Evolutionary conservation across 2,329 filamentous ascomycete species (phyloP).

Genomic region (Diaporthe australafricana): DNA sequence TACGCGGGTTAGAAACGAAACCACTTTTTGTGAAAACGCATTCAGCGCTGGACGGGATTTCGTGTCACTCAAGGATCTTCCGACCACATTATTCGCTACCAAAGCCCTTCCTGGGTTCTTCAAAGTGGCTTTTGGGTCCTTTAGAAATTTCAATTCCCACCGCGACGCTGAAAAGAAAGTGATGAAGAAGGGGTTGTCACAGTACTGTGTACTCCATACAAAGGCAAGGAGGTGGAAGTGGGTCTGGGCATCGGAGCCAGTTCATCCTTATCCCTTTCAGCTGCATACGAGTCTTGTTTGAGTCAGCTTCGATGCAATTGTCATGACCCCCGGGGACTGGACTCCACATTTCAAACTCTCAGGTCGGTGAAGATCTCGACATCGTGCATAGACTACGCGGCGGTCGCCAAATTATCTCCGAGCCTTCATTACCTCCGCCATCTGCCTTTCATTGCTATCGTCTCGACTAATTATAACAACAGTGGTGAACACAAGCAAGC

Average conservation of each 20-base stretch:
- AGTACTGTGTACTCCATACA: background rate
- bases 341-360: constrained; percentile 6
- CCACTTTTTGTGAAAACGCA: background rate
- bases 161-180: background rate
- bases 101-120: background rate
- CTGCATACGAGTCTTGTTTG: background rate
- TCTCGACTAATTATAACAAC: background rate
- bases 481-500: background rate
- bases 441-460: constrained; percentile 6
- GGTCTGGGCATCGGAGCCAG: background rate
- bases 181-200: background rate
- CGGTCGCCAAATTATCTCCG: background rate
- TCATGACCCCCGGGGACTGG: background rate
- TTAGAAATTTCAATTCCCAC: background rate
- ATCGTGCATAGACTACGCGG: background rate
- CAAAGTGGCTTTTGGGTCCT: background rate
- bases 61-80: background rate
- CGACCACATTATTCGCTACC: background rate
- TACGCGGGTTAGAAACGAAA: background rate
- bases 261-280: background rate
- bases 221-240: background rate
- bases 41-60: background rate
- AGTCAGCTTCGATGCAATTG: background rate
- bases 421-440: background rate
- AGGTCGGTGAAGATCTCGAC: constrained; percentile 12